phyloP scores from a whole-genome alignment of 441 rosid genomes.

The Raphanus hybrid region DNA sequence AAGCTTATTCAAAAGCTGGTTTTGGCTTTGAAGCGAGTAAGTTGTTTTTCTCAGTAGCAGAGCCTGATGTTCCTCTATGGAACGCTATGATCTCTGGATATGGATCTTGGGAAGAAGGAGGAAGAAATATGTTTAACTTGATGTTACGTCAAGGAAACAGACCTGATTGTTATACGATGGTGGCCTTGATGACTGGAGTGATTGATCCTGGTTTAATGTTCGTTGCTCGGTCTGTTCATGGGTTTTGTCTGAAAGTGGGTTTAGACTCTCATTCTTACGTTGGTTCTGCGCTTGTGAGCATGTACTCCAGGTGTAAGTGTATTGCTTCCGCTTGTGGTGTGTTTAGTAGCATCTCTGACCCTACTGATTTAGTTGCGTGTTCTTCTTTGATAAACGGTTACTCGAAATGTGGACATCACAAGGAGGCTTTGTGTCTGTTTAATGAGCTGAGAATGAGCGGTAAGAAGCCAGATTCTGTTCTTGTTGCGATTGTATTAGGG shows the following conservation, averaged over 20 bases:
- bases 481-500: constrained; percentile 59
- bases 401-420: constrained; percentile 61
- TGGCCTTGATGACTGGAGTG: constrained; percentile 64
- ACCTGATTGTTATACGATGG: constrained; percentile 79
- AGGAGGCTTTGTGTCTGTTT: constrained; percentile 55
- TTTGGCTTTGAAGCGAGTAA: constrained; percentile 58
- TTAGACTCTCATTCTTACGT: constrained; percentile 63
- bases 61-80: constrained; percentile 77
- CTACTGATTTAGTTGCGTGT: constrained; percentile 73
- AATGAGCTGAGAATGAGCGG: constrained; percentile 54
- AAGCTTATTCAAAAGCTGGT: constrained; percentile 66
- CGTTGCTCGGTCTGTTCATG: constrained; percentile 72
- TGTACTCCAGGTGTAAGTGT: constrained; percentile 71
- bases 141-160: constrained; percentile 53
- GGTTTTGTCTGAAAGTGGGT: constrained; percentile 65
- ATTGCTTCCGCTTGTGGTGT: constrained; percentile 62
- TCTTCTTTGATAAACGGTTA: constrained; percentile 77
- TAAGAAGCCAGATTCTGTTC: constrained; percentile 61
- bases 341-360: constrained; percentile 52
- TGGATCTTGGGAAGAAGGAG: constrained; percentile 63
- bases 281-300: constrained; percentile 65
- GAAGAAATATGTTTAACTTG: constrained; percentile 54
- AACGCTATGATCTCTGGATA: constrained; percentile 78
- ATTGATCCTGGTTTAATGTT: constrained; percentile 45
- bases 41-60: constrained; percentile 53